A percentile compares a stretch with the other conserved stretches of the same genome.
These are phyloP conservation scores for Ogataea henricii DNA, from an alignment of 805 yeast genomes.

Conservation along the genomic window DNA sequence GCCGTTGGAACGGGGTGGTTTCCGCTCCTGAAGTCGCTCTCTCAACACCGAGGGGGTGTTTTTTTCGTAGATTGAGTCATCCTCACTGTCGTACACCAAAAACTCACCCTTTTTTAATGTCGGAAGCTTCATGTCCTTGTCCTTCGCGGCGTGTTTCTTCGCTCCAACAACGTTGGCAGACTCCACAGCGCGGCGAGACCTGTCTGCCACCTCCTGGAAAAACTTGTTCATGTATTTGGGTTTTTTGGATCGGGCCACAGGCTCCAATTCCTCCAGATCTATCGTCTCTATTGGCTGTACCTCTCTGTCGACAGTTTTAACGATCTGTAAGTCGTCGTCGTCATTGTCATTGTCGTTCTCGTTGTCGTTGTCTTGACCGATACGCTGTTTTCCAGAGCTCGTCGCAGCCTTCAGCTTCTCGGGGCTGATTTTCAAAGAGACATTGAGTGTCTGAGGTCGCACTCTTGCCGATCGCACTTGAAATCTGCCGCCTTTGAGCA, in stretches of 20 bases:
- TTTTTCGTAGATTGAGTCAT: not conserved
- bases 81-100: slow-evolving; percentile 36
- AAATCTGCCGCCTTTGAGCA: slow-evolving; percentile 22
- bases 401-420: slow-evolving; percentile 7
- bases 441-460: slow-evolving; percentile 14
- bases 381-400: not conserved
- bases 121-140: slow-evolving; percentile 34
- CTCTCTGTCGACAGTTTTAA: not conserved
- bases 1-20: not conserved
- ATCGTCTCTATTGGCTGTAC: slow-evolving; percentile 1
- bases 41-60: not conserved
- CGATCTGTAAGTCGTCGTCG: not conserved
- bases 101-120: slow-evolving; percentile 32
- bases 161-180: slow-evolving; percentile 19
- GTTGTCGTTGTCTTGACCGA: no score
- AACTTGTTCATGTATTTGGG: slow-evolving; percentile 23
- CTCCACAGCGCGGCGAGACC: slow-evolving; percentile 29
- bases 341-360: no score
- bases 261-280: slow-evolving; percentile 10
- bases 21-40: not conserved
- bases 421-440: slow-evolving; percentile 19
- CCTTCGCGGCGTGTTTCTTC: slow-evolving; percentile 19
- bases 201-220: slow-evolving; percentile 43
- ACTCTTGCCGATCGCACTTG: slow-evolving; percentile 12
- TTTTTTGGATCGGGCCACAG: slow-evolving; percentile 8